Conservation (phyloP, 202 grass and related monocot species). For the Schoenoplectus tabernaemontani region DNA sequence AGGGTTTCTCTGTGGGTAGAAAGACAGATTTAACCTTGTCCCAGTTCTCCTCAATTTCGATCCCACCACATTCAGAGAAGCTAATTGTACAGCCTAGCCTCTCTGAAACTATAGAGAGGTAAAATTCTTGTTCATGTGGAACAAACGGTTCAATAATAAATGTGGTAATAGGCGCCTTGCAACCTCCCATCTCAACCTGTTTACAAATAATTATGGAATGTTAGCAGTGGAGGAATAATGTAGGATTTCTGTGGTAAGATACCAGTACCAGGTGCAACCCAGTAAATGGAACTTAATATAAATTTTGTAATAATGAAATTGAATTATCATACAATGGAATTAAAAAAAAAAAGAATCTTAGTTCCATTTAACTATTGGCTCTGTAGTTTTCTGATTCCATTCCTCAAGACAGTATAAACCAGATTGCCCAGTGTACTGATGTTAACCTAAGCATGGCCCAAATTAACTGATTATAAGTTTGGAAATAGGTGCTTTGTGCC, state of each 20-base stretch:
- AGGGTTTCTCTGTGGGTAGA: slow-evolving; percentile 61
- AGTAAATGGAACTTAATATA: not conserved
- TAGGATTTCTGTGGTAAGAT: not conserved
- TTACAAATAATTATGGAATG: slow-evolving; percentile 9
- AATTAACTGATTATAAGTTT: not conserved
- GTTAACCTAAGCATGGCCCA: not conserved
- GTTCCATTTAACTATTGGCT: not conserved
- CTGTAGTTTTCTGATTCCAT: not conserved
- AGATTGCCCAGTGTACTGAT: not conserved
- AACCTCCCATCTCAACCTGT: slow-evolving; percentile 82
- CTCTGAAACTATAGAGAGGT: slow-evolving; percentile 72
- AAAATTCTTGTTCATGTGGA: slow-evolving; percentile 80
- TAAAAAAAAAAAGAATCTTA: too few species aligned
- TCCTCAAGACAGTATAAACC: not conserved
- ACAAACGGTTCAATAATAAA: slow-evolving; percentile 80
- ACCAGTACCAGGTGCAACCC: not conserved
- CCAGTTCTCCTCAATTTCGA: too few species aligned
- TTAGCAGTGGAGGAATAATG: not conserved
- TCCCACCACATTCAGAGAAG: too few species aligned
- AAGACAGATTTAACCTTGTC: slow-evolving; percentile 88
- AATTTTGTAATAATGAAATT: not conserved
- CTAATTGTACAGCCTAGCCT: slow-evolving; percentile 76
- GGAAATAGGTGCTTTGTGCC: not conserved
- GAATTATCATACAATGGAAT: not conserved
- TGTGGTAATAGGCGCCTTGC: slow-evolving; percentile 78